Percentiles rank a stretch among this genome's conserved stretches.
Evolutionary conservation across 371 early-diverging fungal genomes (phyloP).

Genomic region (Apophysomyces variabilis): DNA sequence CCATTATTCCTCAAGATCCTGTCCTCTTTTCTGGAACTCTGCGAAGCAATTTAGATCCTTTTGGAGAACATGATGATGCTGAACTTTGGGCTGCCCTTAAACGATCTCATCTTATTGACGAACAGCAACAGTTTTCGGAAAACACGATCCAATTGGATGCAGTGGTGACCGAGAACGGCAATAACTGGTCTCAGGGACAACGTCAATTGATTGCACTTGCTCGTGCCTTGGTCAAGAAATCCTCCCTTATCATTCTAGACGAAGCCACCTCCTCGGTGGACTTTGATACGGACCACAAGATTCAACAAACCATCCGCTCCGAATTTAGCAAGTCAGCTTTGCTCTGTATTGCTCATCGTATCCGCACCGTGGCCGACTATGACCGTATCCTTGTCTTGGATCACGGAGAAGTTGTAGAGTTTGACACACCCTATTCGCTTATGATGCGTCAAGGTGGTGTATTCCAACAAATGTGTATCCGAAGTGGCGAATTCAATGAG

Average conservation of each 20-base stretch:
- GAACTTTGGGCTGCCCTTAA: conserved; percentile 72
- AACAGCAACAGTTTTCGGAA: not conserved
- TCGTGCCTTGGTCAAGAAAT: conserved; percentile 72
- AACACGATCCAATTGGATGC: conserved; percentile 42
- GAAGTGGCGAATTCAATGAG: conserved; percentile 49
- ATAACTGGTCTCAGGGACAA: conserved; percentile 81
- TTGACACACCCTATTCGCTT: conserved; percentile 10
- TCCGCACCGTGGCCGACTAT: conserved; percentile 83
- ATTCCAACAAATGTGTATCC: conserved; percentile 57
- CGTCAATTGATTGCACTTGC: conserved; percentile 82
- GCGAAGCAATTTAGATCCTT: conserved; percentile 73
- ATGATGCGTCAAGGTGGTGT: conserved; percentile 32
- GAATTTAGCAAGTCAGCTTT: conserved; percentile 63
- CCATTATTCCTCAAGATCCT: conserved; percentile 80
- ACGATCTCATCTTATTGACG: conserved; percentile 41
- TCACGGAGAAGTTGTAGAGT: conserved; percentile 22
- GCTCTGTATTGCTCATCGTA: conserved; percentile 73
- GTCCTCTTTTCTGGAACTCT: conserved; percentile 68
- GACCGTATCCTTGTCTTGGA: conserved; percentile 81
- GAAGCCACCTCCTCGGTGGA: conserved; percentile 69
- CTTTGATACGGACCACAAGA: conserved; percentile 64
- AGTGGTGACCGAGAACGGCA: conserved; percentile 69
- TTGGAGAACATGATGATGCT: conserved; percentile 59
- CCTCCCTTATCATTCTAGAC: conserved; percentile 46
- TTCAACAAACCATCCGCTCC: conserved; percentile 73